phyloP scores from a whole-genome alignment of 306 rosid genomes.

The Vigna nakashimae region DNA sequence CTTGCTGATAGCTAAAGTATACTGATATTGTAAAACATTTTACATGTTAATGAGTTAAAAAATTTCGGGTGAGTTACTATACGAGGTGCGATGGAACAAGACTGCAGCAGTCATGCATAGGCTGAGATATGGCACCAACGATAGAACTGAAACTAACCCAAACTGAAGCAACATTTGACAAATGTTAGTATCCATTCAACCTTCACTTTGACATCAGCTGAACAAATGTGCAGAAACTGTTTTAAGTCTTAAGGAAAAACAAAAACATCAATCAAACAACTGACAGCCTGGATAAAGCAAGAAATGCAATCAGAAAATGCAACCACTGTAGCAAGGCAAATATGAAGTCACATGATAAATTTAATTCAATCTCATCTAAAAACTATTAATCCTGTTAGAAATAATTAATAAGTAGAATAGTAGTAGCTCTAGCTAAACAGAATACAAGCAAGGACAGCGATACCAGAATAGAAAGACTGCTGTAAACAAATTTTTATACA shows the following conservation, averaged over 20 bases:
- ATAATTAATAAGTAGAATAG: slow-evolving; percentile 40
- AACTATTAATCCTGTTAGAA: slow-evolving; percentile 38
- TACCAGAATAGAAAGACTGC: slow-evolving; percentile 26
- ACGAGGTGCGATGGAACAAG: neutral
- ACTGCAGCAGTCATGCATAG: neutral
- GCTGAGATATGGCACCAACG: neutral
- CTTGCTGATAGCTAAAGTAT: slow-evolving; percentile 1
- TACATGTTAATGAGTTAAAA: neutral
- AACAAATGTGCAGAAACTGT: slow-evolving; percentile 4
- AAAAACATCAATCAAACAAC: slow-evolving; percentile 5
- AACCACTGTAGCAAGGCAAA: slow-evolving; percentile 20
- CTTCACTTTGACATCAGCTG: slow-evolving; percentile 25
- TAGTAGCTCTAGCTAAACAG: slow-evolving; percentile 31
- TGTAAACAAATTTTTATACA: slow-evolving; percentile 41
- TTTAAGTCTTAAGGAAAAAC: neutral
- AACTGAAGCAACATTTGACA: neutral
- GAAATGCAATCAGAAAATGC: slow-evolving; percentile 21
- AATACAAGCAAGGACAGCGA: slow-evolving; percentile 34
- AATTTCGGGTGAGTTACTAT: neutral
- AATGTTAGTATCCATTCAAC: neutral
- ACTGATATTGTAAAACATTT: slow-evolving; percentile 2
- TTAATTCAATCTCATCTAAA: slow-evolving; percentile 21
- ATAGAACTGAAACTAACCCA: slow-evolving; percentile 14
- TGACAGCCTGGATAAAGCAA: neutral
- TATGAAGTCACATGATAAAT: slow-evolving; percentile 30